phyloP scores from a whole-genome alignment of 2,329 filamentous ascomycete species.

The Aspergillus sp. region DNA sequence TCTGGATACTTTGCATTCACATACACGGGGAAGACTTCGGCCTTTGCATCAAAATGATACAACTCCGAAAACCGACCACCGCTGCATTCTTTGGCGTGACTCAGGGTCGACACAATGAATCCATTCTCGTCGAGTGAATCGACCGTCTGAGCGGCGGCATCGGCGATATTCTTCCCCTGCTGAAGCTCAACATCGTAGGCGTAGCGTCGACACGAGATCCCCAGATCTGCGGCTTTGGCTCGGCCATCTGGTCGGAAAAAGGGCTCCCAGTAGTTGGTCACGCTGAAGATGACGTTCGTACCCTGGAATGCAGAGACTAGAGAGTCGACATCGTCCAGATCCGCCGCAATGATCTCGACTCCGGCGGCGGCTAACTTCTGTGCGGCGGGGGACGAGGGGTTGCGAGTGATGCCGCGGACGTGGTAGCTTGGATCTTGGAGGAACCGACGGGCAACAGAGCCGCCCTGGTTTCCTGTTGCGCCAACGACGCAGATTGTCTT shows the following conservation, averaged over 20 bases:
- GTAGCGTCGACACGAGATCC: constrained; percentile 44
- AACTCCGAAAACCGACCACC: constrained; percentile 47
- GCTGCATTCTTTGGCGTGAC: constrained; percentile 49
- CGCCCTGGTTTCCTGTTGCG: constrained; percentile 23
- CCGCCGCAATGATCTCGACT: constrained; percentile 26
- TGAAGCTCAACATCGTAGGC: constrained; percentile 51
- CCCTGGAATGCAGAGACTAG: constrained; percentile 31
- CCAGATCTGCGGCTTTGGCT: constrained; percentile 36
- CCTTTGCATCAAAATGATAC: constrained; percentile 52
- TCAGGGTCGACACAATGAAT: constrained; percentile 54
- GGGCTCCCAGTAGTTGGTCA: constrained; percentile 56
- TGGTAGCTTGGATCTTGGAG: constrained; percentile 22
- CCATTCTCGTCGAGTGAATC: constrained; percentile 48
- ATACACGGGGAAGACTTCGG: constrained; percentile 51
- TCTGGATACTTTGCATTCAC: constrained; percentile 43
- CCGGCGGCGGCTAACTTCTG: constrained; percentile 20
- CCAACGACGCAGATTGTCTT: constrained; percentile 18
- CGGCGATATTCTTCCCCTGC: constrained; percentile 56
- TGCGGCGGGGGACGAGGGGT: constrained; percentile 20
- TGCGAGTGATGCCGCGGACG: constrained; percentile 30
- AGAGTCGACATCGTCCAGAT: constrained; percentile 23
- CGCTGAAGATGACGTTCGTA: constrained; percentile 53
- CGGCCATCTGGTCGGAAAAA: constrained; percentile 49
- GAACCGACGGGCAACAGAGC: constrained; percentile 23
- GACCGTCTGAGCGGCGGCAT: constrained; percentile 48